Conservation (phyloP, 2,329 filamentous ascomycete species). For the Aspergillus ochraceoroseus region DNA sequence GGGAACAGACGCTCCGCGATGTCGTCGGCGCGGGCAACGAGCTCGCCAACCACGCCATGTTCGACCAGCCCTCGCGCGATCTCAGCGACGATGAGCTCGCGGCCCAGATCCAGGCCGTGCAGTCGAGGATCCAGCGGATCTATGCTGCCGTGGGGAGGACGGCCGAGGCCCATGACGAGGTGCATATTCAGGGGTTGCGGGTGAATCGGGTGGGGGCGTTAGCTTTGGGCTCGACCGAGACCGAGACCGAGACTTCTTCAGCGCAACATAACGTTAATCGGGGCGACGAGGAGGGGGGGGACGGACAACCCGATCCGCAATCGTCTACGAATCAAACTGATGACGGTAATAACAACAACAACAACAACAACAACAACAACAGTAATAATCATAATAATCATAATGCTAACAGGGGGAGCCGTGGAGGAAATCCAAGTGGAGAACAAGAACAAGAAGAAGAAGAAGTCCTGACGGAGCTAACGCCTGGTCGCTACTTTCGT, state of each 20-base stretch:
- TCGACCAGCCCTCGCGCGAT: slow-evolving; percentile 68
- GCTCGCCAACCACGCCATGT: slow-evolving; percentile 84
- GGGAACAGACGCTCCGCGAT: slow-evolving; percentile 52
- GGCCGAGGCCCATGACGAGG: slow-evolving; percentile 10
- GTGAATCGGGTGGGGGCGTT: background rate
- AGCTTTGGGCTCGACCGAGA: no score
- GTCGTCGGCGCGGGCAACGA: slow-evolving; percentile 62
- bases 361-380: no score
- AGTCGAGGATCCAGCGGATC: slow-evolving; percentile 54
- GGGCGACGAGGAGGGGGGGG: background rate
- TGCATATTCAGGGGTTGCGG: slow-evolving; percentile 1
- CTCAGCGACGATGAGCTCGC: slow-evolving; percentile 58
- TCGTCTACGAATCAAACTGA: no score
- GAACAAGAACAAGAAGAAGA: slow-evolving; percentile 5
- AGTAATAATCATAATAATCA: no score
- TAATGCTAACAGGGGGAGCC: no score
- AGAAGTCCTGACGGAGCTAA: slow-evolving; percentile 45
- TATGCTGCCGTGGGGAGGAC: slow-evolving; percentile 43
- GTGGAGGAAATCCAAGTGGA: no score
- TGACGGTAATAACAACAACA: no score
- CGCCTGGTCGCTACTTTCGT: slow-evolving; percentile 61
- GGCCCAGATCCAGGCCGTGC: slow-evolving; percentile 61
- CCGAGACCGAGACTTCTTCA: no score
- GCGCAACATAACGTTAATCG: no score
- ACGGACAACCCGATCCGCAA: no score